Percentiles rank a stretch among this genome's conserved stretches.
Conservation (phyloP, 768 basidiomycete species). For the Calocybe cyanea region DNA sequence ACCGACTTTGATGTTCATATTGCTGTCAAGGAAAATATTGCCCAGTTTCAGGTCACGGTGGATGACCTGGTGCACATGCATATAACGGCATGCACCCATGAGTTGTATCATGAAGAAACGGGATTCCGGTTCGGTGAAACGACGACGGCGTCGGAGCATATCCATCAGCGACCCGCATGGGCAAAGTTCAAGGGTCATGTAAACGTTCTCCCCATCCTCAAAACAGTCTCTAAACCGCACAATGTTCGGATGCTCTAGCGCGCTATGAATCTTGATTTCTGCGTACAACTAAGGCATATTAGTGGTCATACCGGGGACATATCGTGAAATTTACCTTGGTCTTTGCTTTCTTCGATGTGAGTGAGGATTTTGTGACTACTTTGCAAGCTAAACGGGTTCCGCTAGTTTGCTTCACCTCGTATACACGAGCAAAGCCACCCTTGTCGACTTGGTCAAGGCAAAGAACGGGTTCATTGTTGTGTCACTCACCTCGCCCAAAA, state of each 20-base stretch:
- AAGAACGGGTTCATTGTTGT: no score
- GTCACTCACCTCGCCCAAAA: constrained; percentile 82
- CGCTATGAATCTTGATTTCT: constrained; percentile 96
- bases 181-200: constrained; percentile 95
- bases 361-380: constrained; percentile 87
- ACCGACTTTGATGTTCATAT: constrained; percentile 96
- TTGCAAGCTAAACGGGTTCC: constrained; percentile 80
- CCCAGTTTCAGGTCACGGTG: constrained; percentile 97
- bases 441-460: constrained; percentile 6
- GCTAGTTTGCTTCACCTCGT: constrained; percentile 78
- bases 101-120: constrained; percentile 93
- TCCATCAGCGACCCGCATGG: constrained; percentile 88
- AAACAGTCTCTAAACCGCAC: constrained; percentile 92
- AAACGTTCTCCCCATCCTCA: constrained; percentile 93
- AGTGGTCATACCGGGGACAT: neutral
- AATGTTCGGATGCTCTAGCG: constrained; percentile 89
- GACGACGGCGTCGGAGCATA: constrained; percentile 79
- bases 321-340: constrained; percentile 63
- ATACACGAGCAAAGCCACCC: constrained; percentile 96
- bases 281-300: constrained; percentile 72
- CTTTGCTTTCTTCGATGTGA: constrained; percentile 95
- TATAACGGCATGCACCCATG: constrained; percentile 94
- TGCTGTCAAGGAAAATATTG: constrained; percentile 85
- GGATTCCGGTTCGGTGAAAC: constrained; percentile 89
- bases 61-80: constrained; percentile 96